These are phyloP conservation scores for Flaveria ramosissima DNA, from an alignment of 129 eudicot species.

Conservation along the genomic window DNA sequence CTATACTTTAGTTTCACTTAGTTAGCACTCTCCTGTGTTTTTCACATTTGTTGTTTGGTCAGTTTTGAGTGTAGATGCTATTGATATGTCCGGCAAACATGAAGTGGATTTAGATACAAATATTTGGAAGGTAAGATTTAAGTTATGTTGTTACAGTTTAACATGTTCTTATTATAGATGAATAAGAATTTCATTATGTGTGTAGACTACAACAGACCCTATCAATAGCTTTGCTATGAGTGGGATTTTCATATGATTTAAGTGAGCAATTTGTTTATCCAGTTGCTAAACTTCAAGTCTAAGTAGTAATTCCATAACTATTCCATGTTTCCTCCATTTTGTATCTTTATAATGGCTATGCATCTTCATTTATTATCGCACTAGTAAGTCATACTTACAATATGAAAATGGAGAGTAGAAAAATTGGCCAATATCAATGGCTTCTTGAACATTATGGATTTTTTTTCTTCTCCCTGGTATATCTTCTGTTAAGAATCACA, in stretches of 20 bases:
- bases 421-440: not conserved
- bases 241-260: not conserved
- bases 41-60: conserved; percentile 33
- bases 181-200: not conserved
- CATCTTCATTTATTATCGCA: not conserved
- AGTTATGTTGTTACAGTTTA: not conserved
- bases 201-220: not conserved
- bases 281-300: not conserved
- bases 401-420: conserved; percentile 2
- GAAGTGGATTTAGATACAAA: conserved; percentile 99
- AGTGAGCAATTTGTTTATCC: not conserved
- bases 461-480: conserved; percentile 6
- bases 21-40: not conserved
- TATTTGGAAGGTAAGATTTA: conserved; percentile 83
- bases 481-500: not conserved
- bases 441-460: not conserved
- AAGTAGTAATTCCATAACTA: not conserved
- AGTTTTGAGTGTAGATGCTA: conserved; percentile 97
- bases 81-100: conserved; percentile 98
- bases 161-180: conserved; percentile 1
- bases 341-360: not conserved
- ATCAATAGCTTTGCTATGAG: too few species aligned
- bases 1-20: not conserved
- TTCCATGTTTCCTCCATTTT: not conserved
- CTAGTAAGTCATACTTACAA: not conserved